A percentile compares a stretch with the other conserved stretches of the same genome.
These are phyloP conservation scores for Exophiala dermatitidis DNA, from an alignment of 2,329 filamentous ascomycete genomes.

Conservation along the genomic window DNA sequence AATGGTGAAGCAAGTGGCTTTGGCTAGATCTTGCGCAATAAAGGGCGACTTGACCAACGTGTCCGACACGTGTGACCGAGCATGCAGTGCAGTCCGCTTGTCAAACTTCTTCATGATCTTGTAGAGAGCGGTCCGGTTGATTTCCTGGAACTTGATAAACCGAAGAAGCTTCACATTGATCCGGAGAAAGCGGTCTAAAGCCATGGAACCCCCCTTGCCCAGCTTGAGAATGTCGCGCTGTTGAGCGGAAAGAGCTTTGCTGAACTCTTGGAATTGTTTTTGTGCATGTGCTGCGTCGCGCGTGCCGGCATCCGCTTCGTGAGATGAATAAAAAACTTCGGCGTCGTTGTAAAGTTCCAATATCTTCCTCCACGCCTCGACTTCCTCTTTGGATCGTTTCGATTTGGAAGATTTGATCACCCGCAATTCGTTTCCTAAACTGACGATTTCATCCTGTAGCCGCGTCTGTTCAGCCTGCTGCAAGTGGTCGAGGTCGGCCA, in stretches of 20 bases:
- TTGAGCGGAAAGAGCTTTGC: slow-evolving; percentile 45
- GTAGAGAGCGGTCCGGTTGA: slow-evolving; percentile 67
- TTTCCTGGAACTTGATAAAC: slow-evolving; percentile 74
- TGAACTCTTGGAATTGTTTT: slow-evolving; percentile 64
- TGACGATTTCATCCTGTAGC: slow-evolving; percentile 56
- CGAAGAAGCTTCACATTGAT: slow-evolving; percentile 72
- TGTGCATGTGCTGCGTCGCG: slow-evolving; percentile 60
- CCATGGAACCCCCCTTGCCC: slow-evolving; percentile 55
- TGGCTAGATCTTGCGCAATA: slow-evolving; percentile 58
- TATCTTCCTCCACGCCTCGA: slow-evolving; percentile 70
- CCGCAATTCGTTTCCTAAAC: slow-evolving; percentile 58
- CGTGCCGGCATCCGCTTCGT: slow-evolving; percentile 62
- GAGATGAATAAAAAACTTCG: slow-evolving; percentile 73
- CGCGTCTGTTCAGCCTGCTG: slow-evolving; percentile 59
- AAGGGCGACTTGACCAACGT: slow-evolving; percentile 17
- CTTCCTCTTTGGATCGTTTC: slow-evolving; percentile 54
- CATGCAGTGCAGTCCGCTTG: slow-evolving; percentile 70
- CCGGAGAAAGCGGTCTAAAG: slow-evolving; percentile 61
- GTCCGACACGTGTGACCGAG: slow-evolving; percentile 41
- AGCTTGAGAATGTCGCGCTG: slow-evolving; percentile 57
- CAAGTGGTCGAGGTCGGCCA: slow-evolving; percentile 60
- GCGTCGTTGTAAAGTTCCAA: slow-evolving; percentile 76
- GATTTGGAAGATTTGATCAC: slow-evolving; percentile 56
- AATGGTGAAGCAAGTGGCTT: slow-evolving; percentile 67
- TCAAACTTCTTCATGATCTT: slow-evolving; percentile 93